Conservation (phyloP, 495 filamentous ascomycete species). For the Parmelia sp. region DNA sequence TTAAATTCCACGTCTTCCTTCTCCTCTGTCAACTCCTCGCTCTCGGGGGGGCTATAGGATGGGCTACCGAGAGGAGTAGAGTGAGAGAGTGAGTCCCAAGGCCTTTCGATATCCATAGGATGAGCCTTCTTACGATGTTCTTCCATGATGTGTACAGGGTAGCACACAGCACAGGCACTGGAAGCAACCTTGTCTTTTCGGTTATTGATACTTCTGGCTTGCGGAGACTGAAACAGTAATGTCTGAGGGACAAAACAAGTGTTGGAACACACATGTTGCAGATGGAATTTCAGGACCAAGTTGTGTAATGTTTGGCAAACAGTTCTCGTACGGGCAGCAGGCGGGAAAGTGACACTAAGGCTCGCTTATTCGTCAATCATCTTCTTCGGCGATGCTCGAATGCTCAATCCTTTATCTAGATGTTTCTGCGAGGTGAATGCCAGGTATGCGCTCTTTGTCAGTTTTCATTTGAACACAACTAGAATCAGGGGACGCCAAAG, state of each 20-base stretch:
- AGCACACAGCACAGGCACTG: neutral
- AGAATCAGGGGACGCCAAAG: neutral
- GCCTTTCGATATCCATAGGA: neutral
- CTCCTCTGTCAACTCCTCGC: neutral
- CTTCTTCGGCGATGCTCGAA: neutral
- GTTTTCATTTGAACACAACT: neutral
- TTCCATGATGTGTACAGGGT: neutral
- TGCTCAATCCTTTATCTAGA: neutral
- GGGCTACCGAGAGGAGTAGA: neutral
- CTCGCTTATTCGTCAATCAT: neutral
- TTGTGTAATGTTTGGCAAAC: neutral
- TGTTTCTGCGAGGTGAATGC: neutral
- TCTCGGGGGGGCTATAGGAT: neutral
- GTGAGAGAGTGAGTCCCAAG: neutral
- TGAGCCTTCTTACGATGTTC: neutral
- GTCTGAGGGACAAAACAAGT: neutral
- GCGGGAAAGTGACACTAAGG: neutral
- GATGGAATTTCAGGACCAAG: neutral
- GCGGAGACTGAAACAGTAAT: neutral
- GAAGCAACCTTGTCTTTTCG: rapidly evolving
- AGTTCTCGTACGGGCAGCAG: neutral
- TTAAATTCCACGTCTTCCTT: neutral
- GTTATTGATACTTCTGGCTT: neutral
- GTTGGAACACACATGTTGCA: neutral
- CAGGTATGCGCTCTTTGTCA: neutral